A percentile compares a stretch with the other conserved stretches of the same genome.
Evolutionary conservation across 306 rosid genomes (phyloP).

Genomic region (Vigna radiata): DNA sequence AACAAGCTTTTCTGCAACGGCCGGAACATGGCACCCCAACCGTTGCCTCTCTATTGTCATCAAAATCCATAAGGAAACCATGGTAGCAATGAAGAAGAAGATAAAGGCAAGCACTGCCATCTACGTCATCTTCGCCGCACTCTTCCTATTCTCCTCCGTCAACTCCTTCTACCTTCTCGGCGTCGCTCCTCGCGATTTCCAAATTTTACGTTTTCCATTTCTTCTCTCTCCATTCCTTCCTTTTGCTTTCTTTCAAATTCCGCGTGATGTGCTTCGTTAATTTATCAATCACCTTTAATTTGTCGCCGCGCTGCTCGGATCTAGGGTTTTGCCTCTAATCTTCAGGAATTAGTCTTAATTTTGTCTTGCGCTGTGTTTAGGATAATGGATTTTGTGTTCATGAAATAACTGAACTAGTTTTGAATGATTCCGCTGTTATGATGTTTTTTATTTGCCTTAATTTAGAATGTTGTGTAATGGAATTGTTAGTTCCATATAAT

Average conservation of each 20-base stretch:
- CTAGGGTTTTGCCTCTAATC: constrained; percentile 75
- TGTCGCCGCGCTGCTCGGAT: constrained; percentile 50
- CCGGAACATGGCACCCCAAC: too few relatives aligned
- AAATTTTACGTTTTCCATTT: constrained; percentile 52
- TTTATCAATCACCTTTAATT: constrained; percentile 16
- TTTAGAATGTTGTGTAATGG: constrained; percentile 11
- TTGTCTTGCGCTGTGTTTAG: constrained; percentile 1
- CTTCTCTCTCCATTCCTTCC: neutral
- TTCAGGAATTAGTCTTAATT: constrained; percentile 1
- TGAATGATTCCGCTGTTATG: constrained; percentile 29
- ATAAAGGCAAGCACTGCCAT: constrained; percentile 56
- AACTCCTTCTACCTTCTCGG: constrained; percentile 97
- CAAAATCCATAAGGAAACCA: too few relatives aligned
- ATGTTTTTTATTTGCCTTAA: constrained; percentile 18
- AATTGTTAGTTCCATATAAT: neutral
- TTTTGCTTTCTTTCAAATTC: constrained; percentile 22
- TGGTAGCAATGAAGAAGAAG: constrained; percentile 29
- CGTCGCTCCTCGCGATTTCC: constrained; percentile 98
- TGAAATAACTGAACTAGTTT: neutral
- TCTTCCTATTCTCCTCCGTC: constrained; percentile 64
- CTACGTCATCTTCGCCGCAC: constrained; percentile 48
- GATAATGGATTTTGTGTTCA: neutral
- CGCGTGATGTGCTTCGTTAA: neutral
- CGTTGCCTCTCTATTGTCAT: too few relatives aligned
- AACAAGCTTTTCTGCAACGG: too few relatives aligned